Evolutionary conservation across 495 filamentous ascomycete genomes (phyloP).

Genomic region (Lasiosphaeria ovina): DNA sequence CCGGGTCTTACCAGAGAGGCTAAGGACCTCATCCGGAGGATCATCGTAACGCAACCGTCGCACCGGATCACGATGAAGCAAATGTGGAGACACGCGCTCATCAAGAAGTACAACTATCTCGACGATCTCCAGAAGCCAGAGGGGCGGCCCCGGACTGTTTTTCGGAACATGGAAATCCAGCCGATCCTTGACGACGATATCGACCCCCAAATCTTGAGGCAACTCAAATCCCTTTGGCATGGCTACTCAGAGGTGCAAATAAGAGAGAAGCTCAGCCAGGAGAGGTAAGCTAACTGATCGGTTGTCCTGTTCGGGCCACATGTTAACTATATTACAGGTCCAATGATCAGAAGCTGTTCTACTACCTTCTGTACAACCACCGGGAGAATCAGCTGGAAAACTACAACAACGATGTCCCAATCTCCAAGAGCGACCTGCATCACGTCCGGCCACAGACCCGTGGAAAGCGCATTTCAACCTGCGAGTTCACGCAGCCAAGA

Average conservation of each 20-base stretch:
- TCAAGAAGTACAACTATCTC: slow-evolving; percentile 75
- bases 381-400: slow-evolving; percentile 80
- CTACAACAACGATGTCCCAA: slow-evolving; percentile 68
- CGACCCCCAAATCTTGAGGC: slow-evolving; percentile 74
- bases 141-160: slow-evolving; percentile 17
- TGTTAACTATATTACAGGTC: slow-evolving; percentile 47
- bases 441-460: slow-evolving; percentile 60
- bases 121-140: slow-evolving; percentile 47
- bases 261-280: slow-evolving; percentile 59
- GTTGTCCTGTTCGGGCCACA: slow-evolving; percentile 7
- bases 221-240: slow-evolving; percentile 87
- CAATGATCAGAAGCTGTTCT: slow-evolving; percentile 90
- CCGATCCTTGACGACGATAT: slow-evolving; percentile 54
- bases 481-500: slow-evolving; percentile 45
- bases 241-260: slow-evolving; percentile 68
- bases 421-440: slow-evolving; percentile 86
- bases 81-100: slow-evolving; percentile 80
- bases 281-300: slow-evolving; percentile 54
- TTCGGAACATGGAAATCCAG: slow-evolving; percentile 28
- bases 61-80: slow-evolving; percentile 70
- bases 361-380: slow-evolving; percentile 76
- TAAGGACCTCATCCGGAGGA: slow-evolving; percentile 71
- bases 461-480: slow-evolving; percentile 49
- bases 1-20: slow-evolving; percentile 64
- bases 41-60: slow-evolving; percentile 71